Conservation (phyloP, 2,329 filamentous ascomycete species). For the Fusarium redolens region DNA sequence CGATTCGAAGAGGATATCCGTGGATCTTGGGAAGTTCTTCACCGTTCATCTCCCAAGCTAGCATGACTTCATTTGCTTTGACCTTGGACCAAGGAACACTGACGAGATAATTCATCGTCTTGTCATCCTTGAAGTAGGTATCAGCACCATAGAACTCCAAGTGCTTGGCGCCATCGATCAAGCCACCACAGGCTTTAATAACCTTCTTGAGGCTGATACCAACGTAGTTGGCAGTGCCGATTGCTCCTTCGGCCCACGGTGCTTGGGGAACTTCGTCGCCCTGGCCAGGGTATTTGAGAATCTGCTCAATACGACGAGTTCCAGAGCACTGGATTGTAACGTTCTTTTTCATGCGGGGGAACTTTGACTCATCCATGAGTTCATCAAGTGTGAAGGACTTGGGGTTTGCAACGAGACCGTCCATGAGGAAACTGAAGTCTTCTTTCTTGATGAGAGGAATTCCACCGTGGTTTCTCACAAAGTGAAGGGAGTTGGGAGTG, state of each 20-base stretch:
- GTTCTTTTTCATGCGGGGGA: slow-evolving; percentile 68
- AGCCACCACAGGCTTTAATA: slow-evolving; percentile 75
- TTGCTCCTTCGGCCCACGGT: slow-evolving; percentile 74
- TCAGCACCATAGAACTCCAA: slow-evolving; percentile 77
- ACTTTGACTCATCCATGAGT: slow-evolving; percentile 68
- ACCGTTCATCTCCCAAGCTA: slow-evolving; percentile 80
- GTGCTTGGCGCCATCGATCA: slow-evolving; percentile 66
- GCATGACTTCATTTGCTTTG: slow-evolving; percentile 72
- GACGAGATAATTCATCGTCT: slow-evolving; percentile 75
- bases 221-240: slow-evolving; percentile 71
- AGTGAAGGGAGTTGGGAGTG: slow-evolving; percentile 69
- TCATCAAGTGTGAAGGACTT: slow-evolving; percentile 68
- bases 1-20: slow-evolving; percentile 70
- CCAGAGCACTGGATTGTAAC: slow-evolving; percentile 76
- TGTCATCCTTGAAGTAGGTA: slow-evolving; percentile 76
- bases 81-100: slow-evolving; percentile 76
- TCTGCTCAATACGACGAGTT: slow-evolving; percentile 76
- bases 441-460: slow-evolving; percentile 73
- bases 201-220: slow-evolving; percentile 76
- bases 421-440: slow-evolving; percentile 64
- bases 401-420: slow-evolving; percentile 70
- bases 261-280: slow-evolving; percentile 70
- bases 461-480: slow-evolving; percentile 78
- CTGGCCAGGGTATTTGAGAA: slow-evolving; percentile 71
- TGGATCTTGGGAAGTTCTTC: slow-evolving; percentile 73